phyloP scores from a whole-genome alignment of 768 basidiomycete species.

The Podaxis carcinomalis region DNA sequence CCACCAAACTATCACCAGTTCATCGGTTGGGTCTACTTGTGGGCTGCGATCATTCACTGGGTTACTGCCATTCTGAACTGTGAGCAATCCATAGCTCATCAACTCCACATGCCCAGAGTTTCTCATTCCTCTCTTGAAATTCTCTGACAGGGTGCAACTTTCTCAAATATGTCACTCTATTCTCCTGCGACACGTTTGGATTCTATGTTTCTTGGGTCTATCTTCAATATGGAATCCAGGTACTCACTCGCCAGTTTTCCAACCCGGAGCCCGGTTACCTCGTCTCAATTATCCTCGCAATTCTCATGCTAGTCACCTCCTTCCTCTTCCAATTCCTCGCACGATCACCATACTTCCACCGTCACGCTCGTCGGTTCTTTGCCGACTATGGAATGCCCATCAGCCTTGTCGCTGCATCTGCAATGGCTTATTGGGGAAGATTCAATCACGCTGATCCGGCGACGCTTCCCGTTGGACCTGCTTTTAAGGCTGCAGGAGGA shows the following conservation, averaged over 20 bases:
- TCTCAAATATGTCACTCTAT: constrained; percentile 81
- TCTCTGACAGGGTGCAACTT: constrained; percentile 65
- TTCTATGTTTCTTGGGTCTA: constrained; percentile 93
- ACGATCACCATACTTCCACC: constrained; percentile 62
- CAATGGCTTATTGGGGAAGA: constrained; percentile 82
- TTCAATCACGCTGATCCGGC: constrained; percentile 57
- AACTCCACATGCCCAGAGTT: background rate
- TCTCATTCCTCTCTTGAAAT: background rate
- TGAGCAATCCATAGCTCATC: constrained; percentile 23
- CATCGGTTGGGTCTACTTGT: constrained; percentile 89
- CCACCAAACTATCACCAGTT: constrained; percentile 80
- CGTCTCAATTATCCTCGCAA: constrained; percentile 67
- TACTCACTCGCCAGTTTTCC: constrained; percentile 68
- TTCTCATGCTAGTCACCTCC: constrained; percentile 71
- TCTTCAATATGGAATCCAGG: constrained; percentile 85
- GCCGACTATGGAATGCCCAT: constrained; percentile 93
- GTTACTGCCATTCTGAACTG: constrained; percentile 77
- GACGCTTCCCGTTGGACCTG: constrained; percentile 64
- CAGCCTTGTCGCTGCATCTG: constrained; percentile 70
- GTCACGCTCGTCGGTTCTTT: constrained; percentile 68
- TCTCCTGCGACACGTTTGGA: constrained; percentile 90
- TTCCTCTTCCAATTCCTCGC: constrained; percentile 73
- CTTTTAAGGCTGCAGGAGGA: constrained; percentile 68
- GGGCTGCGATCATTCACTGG: constrained; percentile 87
- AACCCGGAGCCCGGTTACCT: constrained; percentile 41